phyloP scores from a whole-genome alignment of 345 rosid genomes.

The Draba incana region DNA sequence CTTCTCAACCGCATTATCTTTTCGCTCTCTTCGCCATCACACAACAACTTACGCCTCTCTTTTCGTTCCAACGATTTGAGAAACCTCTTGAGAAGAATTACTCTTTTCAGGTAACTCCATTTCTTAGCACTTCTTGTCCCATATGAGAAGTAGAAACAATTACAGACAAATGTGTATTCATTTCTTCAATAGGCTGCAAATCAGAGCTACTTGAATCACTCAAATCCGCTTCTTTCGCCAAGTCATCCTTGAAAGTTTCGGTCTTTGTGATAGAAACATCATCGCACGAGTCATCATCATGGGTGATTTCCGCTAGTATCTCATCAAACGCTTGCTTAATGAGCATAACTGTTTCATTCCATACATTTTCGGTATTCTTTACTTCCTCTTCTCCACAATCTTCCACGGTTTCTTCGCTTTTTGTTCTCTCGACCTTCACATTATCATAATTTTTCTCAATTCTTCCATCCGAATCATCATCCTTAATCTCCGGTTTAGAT shows the following conservation, averaged over 20 bases:
- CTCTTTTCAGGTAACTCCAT: constrained; percentile 81
- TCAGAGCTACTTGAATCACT: constrained; percentile 39
- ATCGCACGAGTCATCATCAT: constrained; percentile 50
- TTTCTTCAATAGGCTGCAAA: constrained; percentile 25
- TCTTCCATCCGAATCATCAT: constrained; percentile 13
- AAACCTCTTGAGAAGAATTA: constrained; percentile 74
- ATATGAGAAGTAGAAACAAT: constrained; percentile 35
- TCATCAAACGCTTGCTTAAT: constrained; percentile 83
- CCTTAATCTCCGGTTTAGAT: constrained; percentile 25
- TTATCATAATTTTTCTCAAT: constrained; percentile 14
- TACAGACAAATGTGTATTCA: constrained; percentile 44
- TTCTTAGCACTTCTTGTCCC: constrained; percentile 48
- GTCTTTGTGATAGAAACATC: constrained; percentile 11
- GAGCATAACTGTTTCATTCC: constrained; percentile 60
- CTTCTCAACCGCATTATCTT: constrained; percentile 62
- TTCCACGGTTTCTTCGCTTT: constrained; percentile 7
- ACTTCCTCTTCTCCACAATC: constrained; percentile 5
- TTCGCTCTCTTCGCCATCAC: constrained; percentile 53
- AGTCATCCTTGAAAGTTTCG: constrained; percentile 38
- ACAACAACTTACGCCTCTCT: constrained; percentile 38
- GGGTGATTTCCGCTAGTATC: constrained; percentile 68
- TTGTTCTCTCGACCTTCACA: neutral
- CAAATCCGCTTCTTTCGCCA: constrained; percentile 31
- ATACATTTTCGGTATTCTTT: constrained; percentile 23
- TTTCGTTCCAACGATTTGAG: constrained; percentile 69